Conservation (phyloP, 805 yeast genomes). For the Monosporozyma yasuniensis region DNA sequence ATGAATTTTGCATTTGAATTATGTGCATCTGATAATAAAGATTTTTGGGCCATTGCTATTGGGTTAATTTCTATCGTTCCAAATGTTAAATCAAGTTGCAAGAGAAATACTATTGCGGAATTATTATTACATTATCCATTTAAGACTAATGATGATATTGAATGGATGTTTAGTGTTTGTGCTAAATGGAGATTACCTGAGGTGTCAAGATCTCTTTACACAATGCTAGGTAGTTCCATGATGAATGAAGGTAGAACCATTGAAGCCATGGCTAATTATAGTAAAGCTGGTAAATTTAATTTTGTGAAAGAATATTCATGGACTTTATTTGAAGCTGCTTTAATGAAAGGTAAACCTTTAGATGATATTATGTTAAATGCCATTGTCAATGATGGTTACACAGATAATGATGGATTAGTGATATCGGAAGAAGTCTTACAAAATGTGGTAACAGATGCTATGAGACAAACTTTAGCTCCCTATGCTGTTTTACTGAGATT, state of each 20-base stretch:
- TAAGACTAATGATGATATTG: slow-evolving; percentile 64
- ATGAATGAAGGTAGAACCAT: slow-evolving; percentile 46
- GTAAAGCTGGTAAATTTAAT: slow-evolving; percentile 51
- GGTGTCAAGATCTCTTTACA: slow-evolving; percentile 48
- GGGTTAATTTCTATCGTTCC: slow-evolving; percentile 49
- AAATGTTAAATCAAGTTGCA: slow-evolving; percentile 32
- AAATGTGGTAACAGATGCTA: slow-evolving; percentile 40
- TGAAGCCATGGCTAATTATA: slow-evolving; percentile 58
- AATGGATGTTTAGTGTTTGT: slow-evolving; percentile 69
- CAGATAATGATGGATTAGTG: slow-evolving; percentile 9
- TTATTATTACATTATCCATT: slow-evolving; percentile 53
- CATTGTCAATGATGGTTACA: slow-evolving; percentile 34
- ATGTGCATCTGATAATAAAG: slow-evolving; percentile 31
- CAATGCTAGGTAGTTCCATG: slow-evolving; percentile 39
- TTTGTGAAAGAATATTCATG: slow-evolving; percentile 43
- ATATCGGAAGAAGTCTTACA: slow-evolving; percentile 24
- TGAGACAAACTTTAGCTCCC: slow-evolving; percentile 64
- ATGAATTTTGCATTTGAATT: slow-evolving; percentile 26
- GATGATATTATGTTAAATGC: slow-evolving; percentile 50
- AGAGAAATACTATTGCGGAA: slow-evolving; percentile 38
- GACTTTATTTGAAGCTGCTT: slow-evolving; percentile 55
- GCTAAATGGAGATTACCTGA: slow-evolving; percentile 54
- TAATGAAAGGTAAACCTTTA: slow-evolving; percentile 43
- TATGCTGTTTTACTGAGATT: slow-evolving; percentile 54
- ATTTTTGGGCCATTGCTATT: slow-evolving; percentile 57